Conservation (phyloP, 139 green algal species). For the Chlamydomonas sp. region DNA sequence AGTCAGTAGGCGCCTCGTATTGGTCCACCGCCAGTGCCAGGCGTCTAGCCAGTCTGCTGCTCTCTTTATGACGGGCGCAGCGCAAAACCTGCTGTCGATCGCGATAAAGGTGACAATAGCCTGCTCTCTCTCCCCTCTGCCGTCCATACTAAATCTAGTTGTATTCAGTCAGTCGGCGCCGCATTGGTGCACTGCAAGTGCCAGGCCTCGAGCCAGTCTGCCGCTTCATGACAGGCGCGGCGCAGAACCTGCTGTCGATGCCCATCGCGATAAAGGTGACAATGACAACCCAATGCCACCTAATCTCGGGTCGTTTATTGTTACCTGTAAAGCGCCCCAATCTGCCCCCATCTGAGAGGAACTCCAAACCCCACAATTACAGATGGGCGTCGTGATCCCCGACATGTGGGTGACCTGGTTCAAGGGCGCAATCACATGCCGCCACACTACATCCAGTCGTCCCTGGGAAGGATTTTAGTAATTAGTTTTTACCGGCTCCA, state of each 20-base stretch:
- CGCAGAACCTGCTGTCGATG: constrained; percentile 93
- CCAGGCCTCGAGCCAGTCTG: constrained; percentile 63
- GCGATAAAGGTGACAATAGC: constrained; percentile 35
- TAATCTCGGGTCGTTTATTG: no score
- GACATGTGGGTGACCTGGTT: constrained; percentile 15
- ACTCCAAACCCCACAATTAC: not conserved
- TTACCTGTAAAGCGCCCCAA: no score
- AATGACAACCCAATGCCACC: no score
- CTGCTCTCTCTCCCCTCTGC: no score
- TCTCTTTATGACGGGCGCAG: constrained; percentile 76
- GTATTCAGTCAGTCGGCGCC: no score
- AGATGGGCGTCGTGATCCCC: constrained; percentile 19
- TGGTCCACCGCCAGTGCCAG: constrained; percentile 83
- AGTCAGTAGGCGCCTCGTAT: no score
- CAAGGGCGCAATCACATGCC: constrained; percentile 14
- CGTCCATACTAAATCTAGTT: no score
- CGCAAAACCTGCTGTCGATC: constrained; percentile 87
- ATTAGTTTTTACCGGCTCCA: no score
- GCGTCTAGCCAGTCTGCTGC: constrained; percentile 52
- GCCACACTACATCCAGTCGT: no score
- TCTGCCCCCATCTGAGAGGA: no score
- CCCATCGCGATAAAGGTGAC: constrained; percentile 42
- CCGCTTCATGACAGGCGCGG: constrained; percentile 73
- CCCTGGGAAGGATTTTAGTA: no score
- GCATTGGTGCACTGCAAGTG: constrained; percentile 78